A percentile compares a stretch with the other conserved stretches of the same genome.
Conservation (phyloP, 257 asterid species). For the Prunella vulgaris region DNA sequence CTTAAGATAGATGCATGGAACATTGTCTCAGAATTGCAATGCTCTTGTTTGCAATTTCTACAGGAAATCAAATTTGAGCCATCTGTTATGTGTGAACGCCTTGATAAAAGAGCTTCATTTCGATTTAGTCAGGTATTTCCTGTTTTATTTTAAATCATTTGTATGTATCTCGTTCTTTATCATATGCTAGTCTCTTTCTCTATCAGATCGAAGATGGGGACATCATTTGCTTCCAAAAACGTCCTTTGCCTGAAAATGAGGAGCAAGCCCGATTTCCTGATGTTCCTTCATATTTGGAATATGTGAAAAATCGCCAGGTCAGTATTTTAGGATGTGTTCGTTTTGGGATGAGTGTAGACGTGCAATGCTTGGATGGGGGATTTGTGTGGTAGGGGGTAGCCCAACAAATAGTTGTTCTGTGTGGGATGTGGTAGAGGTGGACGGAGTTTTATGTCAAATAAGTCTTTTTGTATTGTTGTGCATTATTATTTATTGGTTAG, state of each 20-base stretch:
- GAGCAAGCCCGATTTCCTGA: constrained; percentile 67
- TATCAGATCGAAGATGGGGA: constrained; percentile 94
- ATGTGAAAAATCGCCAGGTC: constrained; percentile 96
- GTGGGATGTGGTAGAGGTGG: too few species aligned
- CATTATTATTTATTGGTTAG: background rate
- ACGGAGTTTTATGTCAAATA: background rate
- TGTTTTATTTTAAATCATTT: background rate
- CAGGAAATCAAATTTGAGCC: constrained; percentile 98
- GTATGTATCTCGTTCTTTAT: constrained; percentile 4
- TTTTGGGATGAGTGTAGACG: background rate
- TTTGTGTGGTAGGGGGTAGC: background rate
- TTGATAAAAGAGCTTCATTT: constrained; percentile 74
- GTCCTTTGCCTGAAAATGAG: constrained; percentile 53
- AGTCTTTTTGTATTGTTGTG: background rate
- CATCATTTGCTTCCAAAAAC: constrained; percentile 90
- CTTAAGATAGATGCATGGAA: constrained; percentile 9
- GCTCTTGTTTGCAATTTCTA: constrained; percentile 14
- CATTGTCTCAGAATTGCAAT: constrained; percentile 4
- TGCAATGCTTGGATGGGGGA: background rate
- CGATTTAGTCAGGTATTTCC: constrained; percentile 68
- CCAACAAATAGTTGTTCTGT: too few species aligned
- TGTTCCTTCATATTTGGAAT: constrained; percentile 84
- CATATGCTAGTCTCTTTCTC: background rate
- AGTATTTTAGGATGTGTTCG: background rate
- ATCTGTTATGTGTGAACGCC: constrained; percentile 92